Evolutionary conservation across 2,329 filamentous ascomycete genomes (phyloP), one percentile per base, ranked within the genome.

Genomic region (Byssoonygena ceratinophila): DNA sequence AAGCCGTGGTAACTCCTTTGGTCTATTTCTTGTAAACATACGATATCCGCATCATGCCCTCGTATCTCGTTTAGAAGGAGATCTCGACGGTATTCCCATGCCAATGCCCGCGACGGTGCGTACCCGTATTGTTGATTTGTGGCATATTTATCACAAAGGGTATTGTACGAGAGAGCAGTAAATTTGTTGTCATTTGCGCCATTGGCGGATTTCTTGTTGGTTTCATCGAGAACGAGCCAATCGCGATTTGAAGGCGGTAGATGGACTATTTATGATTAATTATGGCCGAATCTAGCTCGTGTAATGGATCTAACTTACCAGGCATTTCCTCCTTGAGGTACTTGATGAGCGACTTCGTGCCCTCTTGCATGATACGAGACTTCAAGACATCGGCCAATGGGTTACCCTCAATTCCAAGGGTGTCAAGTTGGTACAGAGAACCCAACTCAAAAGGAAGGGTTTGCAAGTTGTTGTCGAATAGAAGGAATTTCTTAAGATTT

Each of bases 11-110:
- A 96, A 51, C 85, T 91, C 62, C 94, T 87, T 51, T 84, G 84
- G 51, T 94, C 91, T 37, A 97, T 86, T 68, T 98, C 92, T 66
- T 98, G 92, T 43, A 98, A 74, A 65, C 89, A 94, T 49, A 97
- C 76, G 61, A 98, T 86, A 69, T 98, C 92, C 48, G 91, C 84
- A 61, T 91, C 80, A 55, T 87, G 81, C 25, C 81, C 78, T 52
- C 82, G 78, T 50, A 98, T 79, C 67, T 97, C 91, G 46, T 84
- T 82, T 53, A 96, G 71, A 56, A 98, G 92, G 54, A 85, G 80
- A 53, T 86, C 81, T 63, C 84, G 85, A 51, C 92, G 83, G 63
- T 87, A 89, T 34, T 92, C 85, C 92, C 92, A 98, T 25, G 80
- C 76, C 22, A 98, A 75, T 7, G 88, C 88, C 52, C 79, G 79